A percentile compares a stretch with the other conserved stretches of the same genome.
Conservation (phyloP, 805 yeast species). For the Cyberlindnera xylosilytica region DNA sequence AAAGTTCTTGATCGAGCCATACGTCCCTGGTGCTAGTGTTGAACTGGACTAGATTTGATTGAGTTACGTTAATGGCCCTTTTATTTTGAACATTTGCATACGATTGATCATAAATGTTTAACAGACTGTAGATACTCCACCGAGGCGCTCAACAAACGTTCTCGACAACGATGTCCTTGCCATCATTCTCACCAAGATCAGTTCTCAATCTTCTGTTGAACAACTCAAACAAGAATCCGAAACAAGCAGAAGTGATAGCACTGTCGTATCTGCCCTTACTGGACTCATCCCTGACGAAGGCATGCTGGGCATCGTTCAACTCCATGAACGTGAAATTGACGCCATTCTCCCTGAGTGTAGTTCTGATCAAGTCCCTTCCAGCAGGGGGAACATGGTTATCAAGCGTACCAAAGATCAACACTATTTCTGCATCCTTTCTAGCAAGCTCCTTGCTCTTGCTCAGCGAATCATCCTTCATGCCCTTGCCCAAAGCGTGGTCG, state of each 20-base stretch:
- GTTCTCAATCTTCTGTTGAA: constrained; percentile 65
- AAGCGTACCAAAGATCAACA: constrained; percentile 72
- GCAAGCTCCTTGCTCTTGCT: constrained; percentile 51
- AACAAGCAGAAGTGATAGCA: constrained; percentile 66
- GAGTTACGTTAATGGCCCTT: too few relatives aligned
- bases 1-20: constrained; percentile 72
- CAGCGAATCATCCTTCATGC: constrained; percentile 63
- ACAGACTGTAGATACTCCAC: too few relatives aligned
- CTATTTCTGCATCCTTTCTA: constrained; percentile 49
- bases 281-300: constrained; percentile 74
- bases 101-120: too few relatives aligned
- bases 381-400: constrained; percentile 79
- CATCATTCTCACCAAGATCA: constrained; percentile 64
- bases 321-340: constrained; percentile 72
- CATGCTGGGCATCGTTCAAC: constrained; percentile 78
- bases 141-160: constrained; percentile 64
- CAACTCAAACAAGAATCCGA: constrained; percentile 65
- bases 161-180: constrained; percentile 47
- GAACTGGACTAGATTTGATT: constrained; percentile 17
- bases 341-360: constrained; percentile 51
- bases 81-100: too few relatives aligned
- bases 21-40: constrained; percentile 49
- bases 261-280: constrained; percentile 82
- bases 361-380: constrained; percentile 71
- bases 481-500: constrained; percentile 60